Conservation (phyloP, 441 rosid genomes). For the Adansonia madagascariensis region DNA sequence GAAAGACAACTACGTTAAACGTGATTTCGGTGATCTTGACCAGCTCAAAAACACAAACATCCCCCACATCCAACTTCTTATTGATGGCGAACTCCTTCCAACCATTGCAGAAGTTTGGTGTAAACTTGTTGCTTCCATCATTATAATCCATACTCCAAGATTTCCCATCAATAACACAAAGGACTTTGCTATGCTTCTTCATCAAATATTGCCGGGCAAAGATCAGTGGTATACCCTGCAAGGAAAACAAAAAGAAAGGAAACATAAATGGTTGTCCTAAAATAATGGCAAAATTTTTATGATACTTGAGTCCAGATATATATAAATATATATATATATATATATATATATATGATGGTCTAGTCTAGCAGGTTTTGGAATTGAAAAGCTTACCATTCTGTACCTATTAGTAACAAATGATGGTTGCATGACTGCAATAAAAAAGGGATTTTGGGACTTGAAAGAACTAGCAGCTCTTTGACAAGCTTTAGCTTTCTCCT, state of each 20-base stretch:
- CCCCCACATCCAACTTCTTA: slow-evolving; percentile 14
- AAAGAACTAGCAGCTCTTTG: slow-evolving; percentile 13
- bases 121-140: background rate
- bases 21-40: background rate
- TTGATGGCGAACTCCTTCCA: background rate
- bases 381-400: slow-evolving; percentile 9
- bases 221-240: background rate
- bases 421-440: background rate
- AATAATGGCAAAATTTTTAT: background rate
- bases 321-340: no score
- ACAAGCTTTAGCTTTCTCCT: background rate
- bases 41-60: slow-evolving; percentile 13
- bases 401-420: background rate
- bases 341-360: no score
- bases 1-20: background rate
- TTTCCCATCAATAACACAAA: slow-evolving; percentile 9
- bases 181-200: background rate
- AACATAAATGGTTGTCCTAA: background rate
- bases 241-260: background rate
- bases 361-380: background rate
- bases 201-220: background rate
- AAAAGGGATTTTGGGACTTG: slow-evolving; percentile 19
- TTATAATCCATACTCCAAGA: background rate
- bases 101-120: background rate
- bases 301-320: no score